Percentiles rank a stretch among this genome's conserved stretches.
phyloP scores from a whole-genome alignment of 345 rosid genomes.

The Dovyalis caffra region DNA sequence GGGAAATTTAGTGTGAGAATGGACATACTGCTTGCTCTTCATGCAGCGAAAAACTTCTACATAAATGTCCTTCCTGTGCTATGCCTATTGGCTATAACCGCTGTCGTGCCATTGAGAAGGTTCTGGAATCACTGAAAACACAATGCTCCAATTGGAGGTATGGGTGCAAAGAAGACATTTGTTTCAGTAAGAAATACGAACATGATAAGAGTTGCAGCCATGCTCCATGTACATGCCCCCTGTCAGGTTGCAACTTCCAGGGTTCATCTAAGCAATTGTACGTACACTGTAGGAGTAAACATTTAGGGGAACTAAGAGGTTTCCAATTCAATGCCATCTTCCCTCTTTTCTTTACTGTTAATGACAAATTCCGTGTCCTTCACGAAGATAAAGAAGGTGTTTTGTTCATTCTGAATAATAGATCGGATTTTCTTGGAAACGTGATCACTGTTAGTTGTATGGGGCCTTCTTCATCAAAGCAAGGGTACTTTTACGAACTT shows the following conservation, averaged over 20 bases:
- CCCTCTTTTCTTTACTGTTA: background rate
- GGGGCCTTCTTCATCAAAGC: constrained; percentile 15
- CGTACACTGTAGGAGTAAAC: constrained; percentile 28
- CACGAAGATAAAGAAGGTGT: constrained; percentile 19
- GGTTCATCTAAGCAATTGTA: constrained; percentile 29
- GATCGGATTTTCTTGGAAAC: constrained; percentile 12
- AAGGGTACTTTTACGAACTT: constrained; percentile 15
- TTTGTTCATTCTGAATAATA: constrained; percentile 23
- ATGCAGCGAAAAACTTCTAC: background rate
- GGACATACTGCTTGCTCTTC: constrained; percentile 18
- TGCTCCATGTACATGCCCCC: constrained; percentile 40
- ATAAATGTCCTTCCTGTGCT: constrained; percentile 13
- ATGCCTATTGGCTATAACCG: constrained; percentile 23
- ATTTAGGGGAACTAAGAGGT: constrained; percentile 14
- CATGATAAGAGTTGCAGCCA: constrained; percentile 34
- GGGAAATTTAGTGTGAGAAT: constrained; percentile 11
- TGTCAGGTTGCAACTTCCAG: constrained; percentile 30
- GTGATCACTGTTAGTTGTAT: constrained; percentile 26
- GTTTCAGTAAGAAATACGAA: constrained; percentile 14
- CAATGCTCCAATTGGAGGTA: constrained; percentile 30
- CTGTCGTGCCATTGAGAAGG: constrained; percentile 32
- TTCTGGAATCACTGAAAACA: constrained; percentile 29
- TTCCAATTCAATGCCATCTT: background rate
- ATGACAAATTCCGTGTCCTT: constrained; percentile 25
- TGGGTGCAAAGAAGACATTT: constrained; percentile 32